Conservation (phyloP, 1,139 yeast genomes). For the Suhomyces ambrosiae region DNA sequence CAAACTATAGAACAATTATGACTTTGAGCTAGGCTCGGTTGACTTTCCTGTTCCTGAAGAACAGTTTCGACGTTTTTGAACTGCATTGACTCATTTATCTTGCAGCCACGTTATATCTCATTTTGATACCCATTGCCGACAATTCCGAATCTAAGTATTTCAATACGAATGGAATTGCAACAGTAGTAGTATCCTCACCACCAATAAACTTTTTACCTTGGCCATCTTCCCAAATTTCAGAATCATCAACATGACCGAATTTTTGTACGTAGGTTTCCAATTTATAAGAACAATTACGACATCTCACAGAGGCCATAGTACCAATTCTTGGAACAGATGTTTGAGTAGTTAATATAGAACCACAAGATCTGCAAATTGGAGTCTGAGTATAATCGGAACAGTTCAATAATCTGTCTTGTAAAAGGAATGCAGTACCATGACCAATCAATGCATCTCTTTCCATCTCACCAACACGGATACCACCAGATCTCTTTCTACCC, state of each 20-base stretch:
- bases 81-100: conserved; percentile 1
- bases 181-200: conserved; percentile 88
- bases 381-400: conserved; percentile 96
- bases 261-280: conserved; percentile 45
- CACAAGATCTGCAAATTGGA: conserved; percentile 88
- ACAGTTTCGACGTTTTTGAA: not conserved
- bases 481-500: conserved; percentile 99
- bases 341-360: conserved; percentile 87
- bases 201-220: conserved; percentile 90
- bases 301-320: conserved; percentile 71
- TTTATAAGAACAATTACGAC: conserved; percentile 87
- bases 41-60: not conserved
- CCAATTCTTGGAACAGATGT: conserved; percentile 91
- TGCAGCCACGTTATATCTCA: conserved; percentile 70
- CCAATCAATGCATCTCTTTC: conserved; percentile 99
- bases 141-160: conserved; percentile 93
- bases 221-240: conserved; percentile 97
- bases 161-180: conserved; percentile 95
- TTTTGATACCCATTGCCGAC: conserved; percentile 96
- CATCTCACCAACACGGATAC: conserved; percentile 99
- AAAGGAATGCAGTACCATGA: conserved; percentile 95
- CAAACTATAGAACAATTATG: not conserved
- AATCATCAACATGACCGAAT: conserved; percentile 58
- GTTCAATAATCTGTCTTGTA: conserved; percentile 93
- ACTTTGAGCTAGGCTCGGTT: not conserved